Conservation (phyloP, 2,329 filamentous ascomycete species). For the Penicillium sp. region DNA sequence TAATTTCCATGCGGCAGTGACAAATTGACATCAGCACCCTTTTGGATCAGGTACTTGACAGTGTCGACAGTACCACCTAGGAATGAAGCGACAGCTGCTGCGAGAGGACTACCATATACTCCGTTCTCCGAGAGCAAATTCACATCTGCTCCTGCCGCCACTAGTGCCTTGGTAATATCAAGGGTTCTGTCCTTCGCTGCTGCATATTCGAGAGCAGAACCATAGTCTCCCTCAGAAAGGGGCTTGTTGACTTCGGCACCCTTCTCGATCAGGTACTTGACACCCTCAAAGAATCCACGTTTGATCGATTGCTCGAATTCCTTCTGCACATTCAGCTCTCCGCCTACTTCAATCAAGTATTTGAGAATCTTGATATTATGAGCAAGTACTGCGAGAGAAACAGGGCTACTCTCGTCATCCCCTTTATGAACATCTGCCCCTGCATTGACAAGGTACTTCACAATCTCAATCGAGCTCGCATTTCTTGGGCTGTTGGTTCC, state of each 20-base stretch:
- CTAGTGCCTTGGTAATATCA: neutral
- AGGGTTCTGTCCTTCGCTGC: neutral
- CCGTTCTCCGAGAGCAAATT: neutral
- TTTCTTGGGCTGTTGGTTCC: neutral
- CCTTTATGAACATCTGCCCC: conserved; percentile 5
- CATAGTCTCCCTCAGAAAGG: neutral
- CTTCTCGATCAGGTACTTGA: conserved; percentile 2
- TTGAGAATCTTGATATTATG: neutral
- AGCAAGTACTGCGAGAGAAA: neutral
- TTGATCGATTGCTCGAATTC: neutral
- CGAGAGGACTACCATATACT: conserved; percentile 1
- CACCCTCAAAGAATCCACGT: neutral
- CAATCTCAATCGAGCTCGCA: neutral
- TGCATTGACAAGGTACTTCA: conserved; percentile 9
- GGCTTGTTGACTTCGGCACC: conserved; percentile 5
- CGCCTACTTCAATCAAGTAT: conserved; percentile 1
- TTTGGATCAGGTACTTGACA: conserved; percentile 1
- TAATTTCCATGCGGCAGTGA: neutral
- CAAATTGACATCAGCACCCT: conserved; percentile 8
- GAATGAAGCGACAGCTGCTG: neutral
- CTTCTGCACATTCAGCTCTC: neutral
- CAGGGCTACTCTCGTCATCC: neutral
- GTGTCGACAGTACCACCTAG: no score
- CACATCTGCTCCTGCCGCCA: conserved; percentile 3
- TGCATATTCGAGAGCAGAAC: neutral